Evolutionary conservation across 139 green algal genomes (phyloP), one percentile per base, ranked within the genome.

Genomic region (Volvox reticuliferus): DNA sequence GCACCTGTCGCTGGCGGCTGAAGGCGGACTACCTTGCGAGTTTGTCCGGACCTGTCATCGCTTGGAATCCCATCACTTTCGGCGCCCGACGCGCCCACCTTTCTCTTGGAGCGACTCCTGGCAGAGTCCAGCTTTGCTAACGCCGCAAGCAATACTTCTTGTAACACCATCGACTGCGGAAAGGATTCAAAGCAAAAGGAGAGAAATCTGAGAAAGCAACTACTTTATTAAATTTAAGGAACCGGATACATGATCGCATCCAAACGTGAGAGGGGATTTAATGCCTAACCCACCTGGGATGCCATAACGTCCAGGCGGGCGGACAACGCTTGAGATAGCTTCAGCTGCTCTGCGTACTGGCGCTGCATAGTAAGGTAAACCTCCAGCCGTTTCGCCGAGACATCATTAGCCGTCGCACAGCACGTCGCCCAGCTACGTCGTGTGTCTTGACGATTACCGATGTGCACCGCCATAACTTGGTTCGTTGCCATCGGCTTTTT

Each of bases 221-320:
- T 55, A 55, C n/a, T 55, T 55, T 55, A 9, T 55, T 55, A 9
- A 14, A 55, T 55, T 55, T 55, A n/a, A n/a, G n/a, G n/a, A n/a
- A n/a, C n/a, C n/a, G n/a, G n/a, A n/a, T n/a, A n/a, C n/a, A n/a
- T 55, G 9, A 55, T 55, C 44, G 44, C 44, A 55, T 55, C 44
- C 44, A 55, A 55, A 9, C 9, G 9, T 55, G 44, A 55, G 5
- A 55, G 44, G 44, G 9, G 44, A 55, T 55, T 55, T 24, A 16
- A 24, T 24, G 12, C 65, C 65, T 24, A 9, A 28, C 77, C 17
- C 33, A 85, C 79, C 79, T 85, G 79, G 12, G 79, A 69, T 50
- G 79, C 79, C 79, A 85, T 85, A 36, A 85, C 21, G 44, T 85
- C 79, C 79, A 85, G 79, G 24, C 79, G 37, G 16, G 44, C 37